phyloP scores from a whole-genome alignment of 164 flowering plant genomes.

The Dillenia suffruticosa region DNA sequence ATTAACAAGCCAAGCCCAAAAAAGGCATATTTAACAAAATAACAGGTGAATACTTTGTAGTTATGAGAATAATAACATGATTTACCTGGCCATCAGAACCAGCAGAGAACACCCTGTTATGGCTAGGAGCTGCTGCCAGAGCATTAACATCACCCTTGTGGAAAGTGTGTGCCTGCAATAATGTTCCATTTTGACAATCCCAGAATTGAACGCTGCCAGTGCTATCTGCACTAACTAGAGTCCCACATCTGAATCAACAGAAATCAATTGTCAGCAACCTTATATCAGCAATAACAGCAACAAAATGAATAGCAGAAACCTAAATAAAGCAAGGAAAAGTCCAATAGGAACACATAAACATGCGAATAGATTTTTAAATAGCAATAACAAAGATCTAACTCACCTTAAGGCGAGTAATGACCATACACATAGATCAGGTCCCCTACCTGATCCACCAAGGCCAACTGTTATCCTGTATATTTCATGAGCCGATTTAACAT shows the following conservation, averaged over 20 bases:
- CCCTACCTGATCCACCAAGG: constrained; percentile 65
- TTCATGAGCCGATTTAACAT: constrained; percentile 57
- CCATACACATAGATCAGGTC: constrained; percentile 80
- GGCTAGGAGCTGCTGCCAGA: constrained; percentile 74
- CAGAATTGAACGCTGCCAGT: constrained; percentile 90
- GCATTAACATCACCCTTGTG: constrained; percentile 95
- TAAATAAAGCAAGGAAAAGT: neutral
- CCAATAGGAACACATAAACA: neutral
- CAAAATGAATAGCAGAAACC: neutral
- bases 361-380: neutral
- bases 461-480: constrained; percentile 84
- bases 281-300: too few species aligned
- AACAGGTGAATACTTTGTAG: neutral
- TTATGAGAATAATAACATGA: neutral
- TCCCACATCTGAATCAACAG: constrained; percentile 59
- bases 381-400: neutral
- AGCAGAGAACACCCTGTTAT: constrained; percentile 83
- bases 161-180: constrained; percentile 66
- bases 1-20: too few species aligned
- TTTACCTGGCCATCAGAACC: constrained; percentile 98
- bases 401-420: constrained; percentile 85
- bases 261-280: constrained; percentile 3
- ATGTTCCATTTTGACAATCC: constrained; percentile 82
- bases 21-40: neutral
- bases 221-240: constrained; percentile 94